These are phyloP conservation scores for Ogataea glucozyma DNA, from an alignment of 805 yeast species.

Conservation along the genomic window DNA sequence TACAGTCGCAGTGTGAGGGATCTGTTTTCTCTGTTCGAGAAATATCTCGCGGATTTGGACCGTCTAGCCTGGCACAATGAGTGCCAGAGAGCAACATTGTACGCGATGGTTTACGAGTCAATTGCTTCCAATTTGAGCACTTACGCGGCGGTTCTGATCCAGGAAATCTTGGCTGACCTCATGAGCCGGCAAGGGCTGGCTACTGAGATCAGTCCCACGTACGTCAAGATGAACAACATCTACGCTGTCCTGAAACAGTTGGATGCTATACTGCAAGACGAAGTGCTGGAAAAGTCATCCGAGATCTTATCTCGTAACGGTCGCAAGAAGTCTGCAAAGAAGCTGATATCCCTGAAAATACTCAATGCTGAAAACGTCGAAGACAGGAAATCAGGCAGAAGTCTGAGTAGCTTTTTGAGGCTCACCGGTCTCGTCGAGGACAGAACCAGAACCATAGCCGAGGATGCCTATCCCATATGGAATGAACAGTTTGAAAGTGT, in stretches of 20 bases:
- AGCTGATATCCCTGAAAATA: conserved; percentile 17
- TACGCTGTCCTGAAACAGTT: conserved; percentile 16
- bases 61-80: conserved; percentile 10
- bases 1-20: conserved; percentile 18
- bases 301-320: too few species aligned
- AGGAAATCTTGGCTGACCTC: conserved; percentile 15
- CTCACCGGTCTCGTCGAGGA: conserved; percentile 20
- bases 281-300: conserved; percentile 20
- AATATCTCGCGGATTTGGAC: conserved; percentile 10
- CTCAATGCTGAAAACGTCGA: conserved; percentile 22
- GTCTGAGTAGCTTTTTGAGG: conserved; percentile 17
- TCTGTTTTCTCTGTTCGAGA: conserved; percentile 18
- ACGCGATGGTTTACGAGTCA: conserved; percentile 16
- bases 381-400: conserved; percentile 10
- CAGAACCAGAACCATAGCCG: conserved; percentile 20
- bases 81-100: conserved; percentile 16
- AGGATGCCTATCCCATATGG: conserved; percentile 22
- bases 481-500: conserved; percentile 25
- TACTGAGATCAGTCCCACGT: conserved; percentile 10
- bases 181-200: conserved; percentile 1
- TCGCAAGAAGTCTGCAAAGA: conserved; percentile 3
- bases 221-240: conserved; percentile 23
- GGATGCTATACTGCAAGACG: conserved; percentile 21
- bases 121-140: conserved; percentile 9
- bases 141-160: conserved; percentile 15